Evolutionary conservation across 176 grass and related monocot species (phyloP), one percentile per base, ranked within the genome.

Genomic region (Aegilops tauschii): DNA sequence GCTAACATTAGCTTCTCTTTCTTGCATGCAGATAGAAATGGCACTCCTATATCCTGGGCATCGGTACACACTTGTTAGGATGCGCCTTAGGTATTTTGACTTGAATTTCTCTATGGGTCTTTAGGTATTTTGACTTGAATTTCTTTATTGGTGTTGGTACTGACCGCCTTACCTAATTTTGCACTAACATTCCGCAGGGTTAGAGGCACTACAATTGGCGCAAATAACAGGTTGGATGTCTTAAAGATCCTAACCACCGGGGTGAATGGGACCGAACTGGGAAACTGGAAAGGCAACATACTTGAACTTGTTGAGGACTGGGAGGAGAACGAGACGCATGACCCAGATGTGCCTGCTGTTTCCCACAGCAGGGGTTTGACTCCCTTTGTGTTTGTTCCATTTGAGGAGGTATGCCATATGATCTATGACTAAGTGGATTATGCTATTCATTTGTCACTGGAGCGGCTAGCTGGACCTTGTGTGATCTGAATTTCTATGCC

Each of bases 251-350:
- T 98, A 79, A 98, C 92, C 28, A 96, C 96, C 0, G 96, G 96
- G 65, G 86, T 98, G 74, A 93, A 98, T 90, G 83, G 89, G 50
- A 87, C 73, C 71, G 96, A 98, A 86, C 76, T 98, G 29, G 87
- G 81, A 80, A 92, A 92, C 85, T 83, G 88, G 78, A 89, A 73
- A 72, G 92, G 88, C 65, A 90, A 81, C 80, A 84, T 98, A 83
- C 92, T 98, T 75, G 88, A 91, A 86, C 65, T 96, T 29, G 88
- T 98, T 9, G 82, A 92, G 50, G 90, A 92, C 84, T 98, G 93
- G 96, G 90, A 92, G 52, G 96, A 98, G 85, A 63, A 91, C 86
- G 96, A 98, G 88, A 95, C 96, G 0, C 96, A 98, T 45, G 92
- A 98, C 28, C 93, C 96, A 30, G 90, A 98, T 10, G 93, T 96